phyloP scores from a whole-genome alignment of 768 basidiomycete species.

The Roridomyces roridus region DNA sequence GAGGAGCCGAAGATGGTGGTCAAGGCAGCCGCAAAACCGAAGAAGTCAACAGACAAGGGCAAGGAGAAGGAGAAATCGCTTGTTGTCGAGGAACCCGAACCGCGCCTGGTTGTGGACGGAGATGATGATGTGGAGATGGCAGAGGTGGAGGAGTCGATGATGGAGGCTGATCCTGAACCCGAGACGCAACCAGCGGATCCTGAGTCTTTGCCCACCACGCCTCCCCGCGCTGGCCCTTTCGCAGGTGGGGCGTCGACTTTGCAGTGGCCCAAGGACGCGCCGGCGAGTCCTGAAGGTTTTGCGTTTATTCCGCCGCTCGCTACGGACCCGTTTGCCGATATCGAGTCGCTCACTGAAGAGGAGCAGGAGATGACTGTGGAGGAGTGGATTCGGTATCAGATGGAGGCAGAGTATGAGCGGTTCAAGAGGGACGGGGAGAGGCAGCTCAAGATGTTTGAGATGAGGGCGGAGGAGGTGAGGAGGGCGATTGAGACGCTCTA shows the following conservation, averaged over 20 bases:
- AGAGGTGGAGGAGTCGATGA: slow-evolving; percentile 28
- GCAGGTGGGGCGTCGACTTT: slow-evolving; percentile 14
- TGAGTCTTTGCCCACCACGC: slow-evolving; percentile 20
- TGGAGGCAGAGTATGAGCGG: slow-evolving; percentile 68
- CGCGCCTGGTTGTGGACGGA: slow-evolving; percentile 4
- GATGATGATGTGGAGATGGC: slow-evolving; percentile 38
- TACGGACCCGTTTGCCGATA: slow-evolving; percentile 49
- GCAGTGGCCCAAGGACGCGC: background rate
- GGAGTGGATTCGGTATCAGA: slow-evolving; percentile 82
- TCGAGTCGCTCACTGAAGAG: slow-evolving; percentile 59
- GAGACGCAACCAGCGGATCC: too few relatives aligned
- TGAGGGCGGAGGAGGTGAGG: slow-evolving; percentile 47
- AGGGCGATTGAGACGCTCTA: slow-evolving; percentile 40
- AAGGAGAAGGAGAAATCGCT: slow-evolving; percentile 14
- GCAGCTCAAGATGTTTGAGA: slow-evolving; percentile 55
- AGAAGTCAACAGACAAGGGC: slow-evolving; percentile 16
- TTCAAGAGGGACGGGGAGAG: slow-evolving; percentile 58
- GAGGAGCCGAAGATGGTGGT: slow-evolving; percentile 27
- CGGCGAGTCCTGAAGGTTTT: slow-evolving; percentile 14
- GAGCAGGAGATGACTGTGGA: slow-evolving; percentile 84
- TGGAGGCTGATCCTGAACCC: background rate
- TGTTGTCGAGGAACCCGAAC: slow-evolving; percentile 11
- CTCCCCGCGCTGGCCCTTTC: slow-evolving; percentile 14
- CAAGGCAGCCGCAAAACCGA: slow-evolving; percentile 18
- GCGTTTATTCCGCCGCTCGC: slow-evolving; percentile 47